Base-by-base conservation (phyloP, 768 basidiomycete genomes). In the Albatrellus ellisii region DNA sequence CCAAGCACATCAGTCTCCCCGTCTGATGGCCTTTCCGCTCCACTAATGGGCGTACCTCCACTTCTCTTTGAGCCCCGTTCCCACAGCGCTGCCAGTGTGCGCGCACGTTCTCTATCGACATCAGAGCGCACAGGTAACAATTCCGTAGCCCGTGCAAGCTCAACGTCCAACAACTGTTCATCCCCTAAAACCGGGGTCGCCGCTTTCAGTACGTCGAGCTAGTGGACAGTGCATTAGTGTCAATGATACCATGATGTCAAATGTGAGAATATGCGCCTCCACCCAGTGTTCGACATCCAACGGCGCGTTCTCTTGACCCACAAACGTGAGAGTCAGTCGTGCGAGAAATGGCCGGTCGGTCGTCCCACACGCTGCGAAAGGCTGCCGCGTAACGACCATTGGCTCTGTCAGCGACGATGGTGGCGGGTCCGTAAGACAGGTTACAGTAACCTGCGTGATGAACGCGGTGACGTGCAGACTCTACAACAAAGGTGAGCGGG, bases 201-300 rank as follows among this genome's bases (percentile, higher is more conserved):
- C 12, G 57, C 50, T 24, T 58, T 67, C 25, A 61, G 54, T n/a
- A 59, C 61, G 49, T 72, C 70, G 18, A 69, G 63, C 67, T 70
- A 47, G n/a, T 18, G 20, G 24, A 18, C 11, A n/a, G 27, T 17
- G 46, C 11, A 38, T 25, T n/a, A 32, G 43, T 32, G 26, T 29
- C 20, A 42, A n/a, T 6, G 38, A 12, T 17, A 40, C 38, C 15
- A 18, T 8, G 3, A 21, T 32, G n/a, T 14, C 11, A 17, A 25
- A 3, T n/a, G 4, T 1, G 35, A 36, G 21, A 36, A 36, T 10
- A 56, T 62, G 43, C 49, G 69, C 72, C 50, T 73, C 68, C 6
- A 73, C 61, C 70, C 70, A 74, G 39, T 73, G 70, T 7, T 72
- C 69, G 14, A 73, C 55, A 35, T 64, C 64, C 46, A 62, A 60